Base-by-base conservation (phyloP, 306 rosid genomes). In the Ceratonia siliqua region DNA sequence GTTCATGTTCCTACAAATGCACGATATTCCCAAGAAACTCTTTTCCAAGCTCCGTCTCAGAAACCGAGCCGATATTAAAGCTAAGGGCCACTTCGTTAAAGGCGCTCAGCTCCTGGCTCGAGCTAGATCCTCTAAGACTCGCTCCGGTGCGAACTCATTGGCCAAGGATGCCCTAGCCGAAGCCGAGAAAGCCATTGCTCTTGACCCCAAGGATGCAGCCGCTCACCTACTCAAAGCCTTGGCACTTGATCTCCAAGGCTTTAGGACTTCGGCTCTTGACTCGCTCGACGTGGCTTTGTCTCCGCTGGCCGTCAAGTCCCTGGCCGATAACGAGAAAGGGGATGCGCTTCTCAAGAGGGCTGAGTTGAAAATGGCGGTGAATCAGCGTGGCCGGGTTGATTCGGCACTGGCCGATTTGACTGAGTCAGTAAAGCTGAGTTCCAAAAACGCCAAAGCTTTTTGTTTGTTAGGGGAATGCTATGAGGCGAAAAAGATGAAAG, bases 121-220 rank as follows among this genome's bases (percentile, higher is more conserved):
- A 39, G 91, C 98, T 35, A 71, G 89, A 84, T 76, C 87, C 66
- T 68, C 92, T 14, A 62, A 77, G 58, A 50, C 77, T 81, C 78
- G 73, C 24, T 67, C 90, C 58, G 12, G 38, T 24, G 53, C 82
- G 20, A 27, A 54, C 6, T 48, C 82, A 0, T 58, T 91, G 53
- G 85, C 85, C n/a, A 65, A 86, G 38, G 78, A 87, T 35, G 91
- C 91, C 13, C 35, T 83, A 48, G 86, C 72, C 33, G 94, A 89
- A 68, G 98, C 97, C 33, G 91, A 93, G 0, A 78, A 73, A 45
- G 91, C 98, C 28, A 88, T 93, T 80, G 83, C 79, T 0, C 80
- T 91, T 4, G 92, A 89, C 33, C 96, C 97, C 0, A 89, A 81
- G 45, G 98, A 93, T 79, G 97, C 94, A 2, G 98, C 98, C 1